phyloP scores from a whole-genome alignment of 352 stramenopile genomes.

The Globisporangium sylvaticum region DNA sequence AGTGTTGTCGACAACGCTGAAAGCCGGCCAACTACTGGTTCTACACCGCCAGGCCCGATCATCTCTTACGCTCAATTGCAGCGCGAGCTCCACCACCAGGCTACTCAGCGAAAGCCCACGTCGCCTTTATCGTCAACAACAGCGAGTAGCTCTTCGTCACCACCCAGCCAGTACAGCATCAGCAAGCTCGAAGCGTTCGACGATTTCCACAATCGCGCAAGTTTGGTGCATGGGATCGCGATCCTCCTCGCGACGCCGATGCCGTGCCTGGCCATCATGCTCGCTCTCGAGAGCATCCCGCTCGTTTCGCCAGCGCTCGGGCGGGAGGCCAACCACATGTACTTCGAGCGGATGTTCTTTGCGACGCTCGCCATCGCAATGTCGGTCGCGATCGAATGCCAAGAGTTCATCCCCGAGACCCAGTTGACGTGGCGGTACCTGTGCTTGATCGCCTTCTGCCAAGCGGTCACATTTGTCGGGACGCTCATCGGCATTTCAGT shows the following conservation, averaged over 20 bases:
- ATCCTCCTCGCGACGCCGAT: slow-evolving; percentile 23
- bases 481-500: slow-evolving; percentile 18
- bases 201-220: slow-evolving; percentile 15
- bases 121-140: not conserved
- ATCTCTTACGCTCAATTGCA: slow-evolving; percentile 1
- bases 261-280: slow-evolving; percentile 16
- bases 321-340: slow-evolving; percentile 16
- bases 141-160: not conserved
- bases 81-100: not conserved
- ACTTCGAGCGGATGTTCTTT: slow-evolving; percentile 27
- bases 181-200: slow-evolving; percentile 31
- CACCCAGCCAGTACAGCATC: slow-evolving; percentile 20
- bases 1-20: not conserved
- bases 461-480: slow-evolving; percentile 18
- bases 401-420: slow-evolving; percentile 27
- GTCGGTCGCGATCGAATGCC: slow-evolving; percentile 10
- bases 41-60: not conserved
- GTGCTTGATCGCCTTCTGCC: slow-evolving; percentile 7
- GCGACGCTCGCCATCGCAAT: slow-evolving; percentile 16
- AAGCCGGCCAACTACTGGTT: not conserved
- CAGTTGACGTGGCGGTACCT: slow-evolving; percentile 19
- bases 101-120: not conserved
- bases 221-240: not conserved
- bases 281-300: slow-evolving; percentile 25
- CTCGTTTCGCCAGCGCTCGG: slow-evolving; percentile 12